Evolutionary conservation across 148 eudicot species (phyloP), one percentile per base, ranked within the genome.

Genomic region (Vaccinium corymbosum): DNA sequence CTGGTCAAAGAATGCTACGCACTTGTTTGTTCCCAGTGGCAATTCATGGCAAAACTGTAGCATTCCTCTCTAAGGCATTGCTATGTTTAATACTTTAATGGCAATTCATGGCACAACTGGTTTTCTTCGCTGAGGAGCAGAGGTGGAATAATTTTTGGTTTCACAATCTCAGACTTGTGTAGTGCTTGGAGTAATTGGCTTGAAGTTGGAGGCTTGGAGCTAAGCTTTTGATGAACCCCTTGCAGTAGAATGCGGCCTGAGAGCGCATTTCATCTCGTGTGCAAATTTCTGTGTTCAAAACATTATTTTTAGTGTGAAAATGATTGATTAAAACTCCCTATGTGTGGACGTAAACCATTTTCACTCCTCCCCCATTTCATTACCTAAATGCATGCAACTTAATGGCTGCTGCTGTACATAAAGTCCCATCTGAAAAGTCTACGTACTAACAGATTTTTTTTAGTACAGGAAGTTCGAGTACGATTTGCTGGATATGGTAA

Each of bases 381-480:
- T 27, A 42, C 46, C 46, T 15, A 81, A 2, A 15, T 3, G 7
- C 16, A 17, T 51, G 29, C 46, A 70, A 81, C 35, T 71, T 52
- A 57, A 42, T 42, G 46, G 46, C 46, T 42, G 46, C 46, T 42
- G 46, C 46, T 42, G 46, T 42, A 42, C 5, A 42, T 62, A 4
- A 12, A 53, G 12, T 20, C 52, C 56, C 46, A 35, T 72, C 14
- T 73, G 32, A 76, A 55, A 51, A 64, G 62, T 55, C 14, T 75
- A 32, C 14, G 53, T 20, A 19, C 57, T 52, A 62, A 78, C 32
- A 25, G 20, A 4, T 70, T 66, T 52, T 48, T 48, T 81, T 76
- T 87, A 56, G 79, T 70, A 32, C 90, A 97, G 99, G 92, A 91
- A 86, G 99, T 87, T 83, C 97, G 98, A 50, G 97, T 93, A 48